A percentile compares a stretch with the other conserved stretches of the same genome.
Evolutionary conservation across 768 basidiomycete species (phyloP).

Genomic region (Trametes cingulata): DNA sequence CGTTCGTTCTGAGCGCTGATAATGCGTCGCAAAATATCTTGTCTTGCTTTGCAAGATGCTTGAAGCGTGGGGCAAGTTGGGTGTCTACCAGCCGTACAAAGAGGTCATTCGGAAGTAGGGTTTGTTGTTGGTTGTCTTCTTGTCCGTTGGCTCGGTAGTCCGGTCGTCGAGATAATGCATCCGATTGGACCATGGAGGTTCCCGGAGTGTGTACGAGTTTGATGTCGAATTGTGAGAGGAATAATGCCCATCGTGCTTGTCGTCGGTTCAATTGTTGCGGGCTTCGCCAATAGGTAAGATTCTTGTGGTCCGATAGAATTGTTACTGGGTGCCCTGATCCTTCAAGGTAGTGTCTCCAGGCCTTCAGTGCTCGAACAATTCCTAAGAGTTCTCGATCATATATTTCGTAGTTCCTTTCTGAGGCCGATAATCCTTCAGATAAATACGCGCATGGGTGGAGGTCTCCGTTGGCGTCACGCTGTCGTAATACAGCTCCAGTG

Average conservation of each 20-base stretch:
- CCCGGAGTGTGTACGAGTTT: constrained; percentile 9
- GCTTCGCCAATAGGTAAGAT: constrained; percentile 31
- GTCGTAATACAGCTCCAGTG: constrained; percentile 32
- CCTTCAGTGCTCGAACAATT: constrained; percentile 41
- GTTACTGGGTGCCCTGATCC: constrained; percentile 17
- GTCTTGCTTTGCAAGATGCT: constrained; percentile 27
- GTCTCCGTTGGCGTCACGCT: constrained; percentile 17
- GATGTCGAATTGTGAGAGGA: constrained; percentile 21
- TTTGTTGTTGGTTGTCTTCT: too few relatives aligned
- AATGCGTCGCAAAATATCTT: constrained; percentile 33
- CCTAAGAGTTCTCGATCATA: constrained; percentile 43
- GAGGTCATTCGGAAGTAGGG: background rate
- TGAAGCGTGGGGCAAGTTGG: background rate
- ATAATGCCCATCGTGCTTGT: constrained; percentile 35
- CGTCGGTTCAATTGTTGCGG: constrained; percentile 29
- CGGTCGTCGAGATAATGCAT: constrained; percentile 8
- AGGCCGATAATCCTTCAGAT: constrained; percentile 8
- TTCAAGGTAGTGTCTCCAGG: constrained; percentile 31
- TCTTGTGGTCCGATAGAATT: constrained; percentile 35
- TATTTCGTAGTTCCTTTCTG: constrained; percentile 34
- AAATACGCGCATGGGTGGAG: constrained; percentile 25
- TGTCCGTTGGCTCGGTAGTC: background rate
- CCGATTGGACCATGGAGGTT: background rate
- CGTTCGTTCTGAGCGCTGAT: constrained; percentile 33
- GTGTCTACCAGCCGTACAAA: background rate